Evolutionary conservation across 108 stramenopile genomes (phyloP).

Genomic region (Epithemia pelagica): DNA sequence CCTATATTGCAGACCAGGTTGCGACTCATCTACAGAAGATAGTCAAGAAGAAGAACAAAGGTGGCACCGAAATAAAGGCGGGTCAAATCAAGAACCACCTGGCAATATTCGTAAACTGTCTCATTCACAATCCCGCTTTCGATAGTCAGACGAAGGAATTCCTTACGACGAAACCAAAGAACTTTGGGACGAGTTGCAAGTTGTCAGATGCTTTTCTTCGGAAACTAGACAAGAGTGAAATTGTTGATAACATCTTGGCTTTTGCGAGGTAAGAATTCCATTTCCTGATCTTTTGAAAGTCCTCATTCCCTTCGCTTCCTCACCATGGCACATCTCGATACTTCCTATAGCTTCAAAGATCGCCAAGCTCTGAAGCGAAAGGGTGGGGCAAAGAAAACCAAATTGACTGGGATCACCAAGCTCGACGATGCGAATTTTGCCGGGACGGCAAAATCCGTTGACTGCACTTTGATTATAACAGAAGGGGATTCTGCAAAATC

Average conservation of each 20-base stretch:
- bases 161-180: conserved; percentile 72
- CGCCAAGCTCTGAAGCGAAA: conserved; percentile 85
- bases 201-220: conserved; percentile 83
- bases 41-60: conserved; percentile 94
- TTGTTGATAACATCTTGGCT: conserved; percentile 77
- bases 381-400: conserved; percentile 88
- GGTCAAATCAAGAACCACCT: conserved; percentile 95
- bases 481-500: conserved; percentile 97
- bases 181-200: conserved; percentile 68
- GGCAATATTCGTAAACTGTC: conserved; percentile 89
- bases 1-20: conserved; percentile 86
- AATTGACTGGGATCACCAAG: conserved; percentile 87
- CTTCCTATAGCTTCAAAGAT: conserved; percentile 91
- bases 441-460: conserved; percentile 82
- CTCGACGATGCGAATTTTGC: conserved; percentile 98
- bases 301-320: no score
- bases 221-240: conserved; percentile 84
- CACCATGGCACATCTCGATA: no score
- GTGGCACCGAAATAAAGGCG: conserved; percentile 78
- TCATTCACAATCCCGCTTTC: conserved; percentile 97
- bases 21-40: conserved; percentile 39
- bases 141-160: conserved; percentile 98
- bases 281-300: no score
- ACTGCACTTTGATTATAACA: conserved; percentile 94
- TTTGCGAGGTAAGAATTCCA: conserved; percentile 23